A percentile compares a stretch with the other conserved stretches of the same genome.
These are phyloP conservation scores for Quercus bicolor DNA, from an alignment of 306 rosid species.

Conservation along the genomic window DNA sequence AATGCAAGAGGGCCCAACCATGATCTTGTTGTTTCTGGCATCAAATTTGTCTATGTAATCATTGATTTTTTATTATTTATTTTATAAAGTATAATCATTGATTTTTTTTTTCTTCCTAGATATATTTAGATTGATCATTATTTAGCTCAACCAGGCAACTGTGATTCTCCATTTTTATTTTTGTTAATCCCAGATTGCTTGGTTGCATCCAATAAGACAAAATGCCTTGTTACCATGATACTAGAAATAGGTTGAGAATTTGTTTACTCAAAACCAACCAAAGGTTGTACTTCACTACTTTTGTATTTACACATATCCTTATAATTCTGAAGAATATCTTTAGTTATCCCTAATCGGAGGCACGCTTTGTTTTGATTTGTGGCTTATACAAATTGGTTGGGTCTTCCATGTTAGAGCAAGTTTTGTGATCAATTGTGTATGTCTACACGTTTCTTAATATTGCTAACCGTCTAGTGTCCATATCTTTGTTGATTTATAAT, in stretches of 20 bases:
- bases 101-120: slow-evolving; percentile 1
- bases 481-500: neutral
- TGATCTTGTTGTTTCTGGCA: neutral
- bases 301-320: neutral
- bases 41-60: neutral
- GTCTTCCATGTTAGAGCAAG: neutral
- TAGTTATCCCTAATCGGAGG: neutral
- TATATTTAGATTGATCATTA: slow-evolving; percentile 26
- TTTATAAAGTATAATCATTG: neutral
- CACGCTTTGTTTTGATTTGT: neutral
- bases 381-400: neutral
- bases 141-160: slow-evolving; percentile 32
- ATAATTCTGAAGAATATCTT: neutral
- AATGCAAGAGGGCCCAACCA: slow-evolving; percentile 1
- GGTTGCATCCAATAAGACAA: slow-evolving; percentile 45
- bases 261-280: slow-evolving; percentile 19
- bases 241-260: slow-evolving; percentile 12
- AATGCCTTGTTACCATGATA: slow-evolving; percentile 8
- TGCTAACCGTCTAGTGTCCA: neutral
- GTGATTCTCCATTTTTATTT: slow-evolving; percentile 37
- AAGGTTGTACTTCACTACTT: slow-evolving; percentile 4
- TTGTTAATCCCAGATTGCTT: slow-evolving; percentile 39
- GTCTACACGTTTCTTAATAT: neutral
- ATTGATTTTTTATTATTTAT: neutral
- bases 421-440: neutral